phyloP scores from a whole-genome alignment of 2,329 filamentous ascomycete genomes.

The Decorospora gaudefroyi region DNA sequence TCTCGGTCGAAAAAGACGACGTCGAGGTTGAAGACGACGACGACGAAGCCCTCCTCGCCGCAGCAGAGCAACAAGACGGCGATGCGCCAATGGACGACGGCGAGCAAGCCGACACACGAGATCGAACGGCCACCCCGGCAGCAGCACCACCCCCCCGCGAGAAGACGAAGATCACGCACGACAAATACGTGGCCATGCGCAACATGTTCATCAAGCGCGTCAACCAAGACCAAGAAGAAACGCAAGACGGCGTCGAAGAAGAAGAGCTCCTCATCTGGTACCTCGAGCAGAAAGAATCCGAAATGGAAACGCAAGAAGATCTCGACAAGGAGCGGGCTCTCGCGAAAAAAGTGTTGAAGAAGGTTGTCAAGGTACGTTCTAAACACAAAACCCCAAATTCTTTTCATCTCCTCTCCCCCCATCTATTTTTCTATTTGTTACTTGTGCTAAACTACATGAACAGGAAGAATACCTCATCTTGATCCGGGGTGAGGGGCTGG shows the following conservation, averaged over 20 bases:
- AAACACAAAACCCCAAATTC: too few species aligned
- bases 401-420: too few species aligned
- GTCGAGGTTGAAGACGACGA: constrained; percentile 88
- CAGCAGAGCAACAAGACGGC: constrained; percentile 54
- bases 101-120: constrained; percentile 44
- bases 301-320: constrained; percentile 79
- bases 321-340: constrained; percentile 74
- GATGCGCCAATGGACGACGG: constrained; percentile 40
- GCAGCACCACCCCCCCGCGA: constrained; percentile 50
- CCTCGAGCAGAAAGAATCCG: constrained; percentile 84
- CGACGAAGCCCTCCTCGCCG: constrained; percentile 62
- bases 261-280: constrained; percentile 87
- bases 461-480: constrained; percentile 65
- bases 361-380: constrained; percentile 84
- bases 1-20: constrained; percentile 96
- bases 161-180: constrained; percentile 90
- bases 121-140: constrained; percentile 46
- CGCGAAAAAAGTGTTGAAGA: constrained; percentile 84
- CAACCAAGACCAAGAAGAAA: constrained; percentile 75
- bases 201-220: constrained; percentile 83
- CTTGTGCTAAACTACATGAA: constrained; percentile 24
- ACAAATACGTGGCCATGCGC: constrained; percentile 90
- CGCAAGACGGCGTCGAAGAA: constrained; percentile 81
- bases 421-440: too few species aligned
- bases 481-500: constrained; percentile 81